Base-by-base conservation (phyloP, 2,329 filamentous ascomycete species). In the Arthroderma uncinatum region DNA sequence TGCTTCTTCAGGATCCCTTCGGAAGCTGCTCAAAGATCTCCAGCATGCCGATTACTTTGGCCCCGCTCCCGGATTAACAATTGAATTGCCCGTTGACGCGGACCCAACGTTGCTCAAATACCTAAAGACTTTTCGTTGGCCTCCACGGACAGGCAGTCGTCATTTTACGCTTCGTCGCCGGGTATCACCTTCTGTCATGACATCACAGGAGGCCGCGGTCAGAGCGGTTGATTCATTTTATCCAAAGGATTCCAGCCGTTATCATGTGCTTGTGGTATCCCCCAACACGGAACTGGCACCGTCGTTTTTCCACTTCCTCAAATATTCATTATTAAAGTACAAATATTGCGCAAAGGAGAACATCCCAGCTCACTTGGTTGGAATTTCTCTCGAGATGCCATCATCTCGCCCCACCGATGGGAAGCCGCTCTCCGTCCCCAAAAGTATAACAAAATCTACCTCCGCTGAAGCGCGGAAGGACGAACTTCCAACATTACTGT, bases 151-250 rank as follows among this genome's bases (percentile, higher is more conserved):
- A 68, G 21, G 71, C 72, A 60, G 70, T 52, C 75, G 67, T 59
- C 73, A 74, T 42, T 66, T 96, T 14, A 85, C 83, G 0, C 73
- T 97, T 16, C 83, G 87, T 25, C 89, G 87, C 61, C 85, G 89
- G 30, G 84, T 96, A 44, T 75, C 81, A 9, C 77, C 76, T 37
- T 74, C 79, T 52, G 76, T 75, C 50, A 66, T 85, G 60, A 82
- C 77, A 4, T 78, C 86, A 44, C 82, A 87, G 61, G 85, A 91
- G 63, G 84, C 85, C 57, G 84, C 89, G 0, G 76, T 85, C 14
- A 83, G 85, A 23, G 87, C 92, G 58, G 74, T 95, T 4, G 91
- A 97, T 73, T 86, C 88, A 0, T 95, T 95, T 69, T 97, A 90
- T 78, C 91, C 93, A 1, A 73, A 76, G 2, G 76, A 82, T 58